Percentiles rank a stretch among this genome's conserved stretches.
phyloP scores from a whole-genome alignment of 2,329 filamentous ascomycete species.

The Xylariaceae sp. region DNA sequence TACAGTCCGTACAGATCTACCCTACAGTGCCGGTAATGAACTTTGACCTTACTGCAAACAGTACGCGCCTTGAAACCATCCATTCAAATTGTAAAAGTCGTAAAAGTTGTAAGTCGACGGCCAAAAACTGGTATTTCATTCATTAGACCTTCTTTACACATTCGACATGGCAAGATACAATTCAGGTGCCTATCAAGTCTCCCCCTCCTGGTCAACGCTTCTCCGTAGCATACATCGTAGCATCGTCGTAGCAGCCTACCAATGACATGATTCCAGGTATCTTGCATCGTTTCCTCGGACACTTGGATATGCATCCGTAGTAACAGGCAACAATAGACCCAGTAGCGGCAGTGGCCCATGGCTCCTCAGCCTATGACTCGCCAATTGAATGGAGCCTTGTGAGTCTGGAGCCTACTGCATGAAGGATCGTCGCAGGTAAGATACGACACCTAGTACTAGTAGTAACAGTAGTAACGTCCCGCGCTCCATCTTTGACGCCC shows the following conservation, averaged over 20 bases:
- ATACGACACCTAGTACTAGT: not conserved
- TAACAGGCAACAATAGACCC: not conserved
- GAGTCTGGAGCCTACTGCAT: slow-evolving; percentile 11
- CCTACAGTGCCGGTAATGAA: too few relatives aligned
- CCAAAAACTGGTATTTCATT: too few relatives aligned
- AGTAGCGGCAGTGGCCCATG: not conserved
- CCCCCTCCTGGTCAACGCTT: not conserved
- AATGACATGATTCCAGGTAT: slow-evolving; percentile 16
- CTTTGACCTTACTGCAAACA: too few relatives aligned
- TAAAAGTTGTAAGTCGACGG: too few relatives aligned
- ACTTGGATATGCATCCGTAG: slow-evolving; percentile 8
- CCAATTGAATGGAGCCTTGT: slow-evolving; percentile 14
- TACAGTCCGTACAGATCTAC: too few relatives aligned
- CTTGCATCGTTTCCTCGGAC: slow-evolving; percentile 4
- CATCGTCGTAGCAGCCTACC: slow-evolving; percentile 1
- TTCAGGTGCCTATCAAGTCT: too few relatives aligned
- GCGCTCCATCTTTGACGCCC: slow-evolving; percentile 27
- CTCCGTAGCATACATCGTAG: not conserved
- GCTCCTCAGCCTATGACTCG: slow-evolving; percentile 11
- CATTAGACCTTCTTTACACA: too few relatives aligned
- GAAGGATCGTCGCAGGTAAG: slow-evolving; percentile 7
- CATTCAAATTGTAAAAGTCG: too few relatives aligned
- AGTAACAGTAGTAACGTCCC: not conserved
- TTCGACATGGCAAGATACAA: too few relatives aligned
- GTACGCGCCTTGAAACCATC: too few relatives aligned